Percentiles rank a stretch among this genome's conserved stretches.
Evolutionary conservation across 1,139 yeast genomes (phyloP).

Genomic region (Yamadazyma buinensis): DNA sequence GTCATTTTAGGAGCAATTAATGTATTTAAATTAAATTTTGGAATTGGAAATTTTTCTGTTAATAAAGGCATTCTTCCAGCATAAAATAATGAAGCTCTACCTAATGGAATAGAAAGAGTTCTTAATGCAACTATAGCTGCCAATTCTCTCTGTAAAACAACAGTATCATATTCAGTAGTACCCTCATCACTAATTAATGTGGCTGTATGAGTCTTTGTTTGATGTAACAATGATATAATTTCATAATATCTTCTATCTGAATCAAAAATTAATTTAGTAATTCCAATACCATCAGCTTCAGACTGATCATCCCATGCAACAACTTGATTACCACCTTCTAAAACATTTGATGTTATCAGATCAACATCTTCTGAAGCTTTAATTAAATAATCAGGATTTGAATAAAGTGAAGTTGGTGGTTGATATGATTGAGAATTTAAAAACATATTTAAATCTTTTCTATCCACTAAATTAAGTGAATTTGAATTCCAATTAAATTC

Average conservation of each 20-base stretch:
- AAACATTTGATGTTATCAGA: constrained; percentile 42
- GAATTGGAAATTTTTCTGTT: constrained; percentile 82
- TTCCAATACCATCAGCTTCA: constrained; percentile 61
- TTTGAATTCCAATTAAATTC: constrained; percentile 45
- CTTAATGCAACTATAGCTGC: constrained; percentile 65
- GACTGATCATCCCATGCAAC: constrained; percentile 66
- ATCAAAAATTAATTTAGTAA: constrained; percentile 71
- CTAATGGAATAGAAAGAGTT: constrained; percentile 74
- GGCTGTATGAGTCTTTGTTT: constrained; percentile 61
- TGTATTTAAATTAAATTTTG: constrained; percentile 68
- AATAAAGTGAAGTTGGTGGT: constrained; percentile 16
- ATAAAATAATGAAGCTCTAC: constrained; percentile 69
- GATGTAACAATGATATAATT: constrained; percentile 65
- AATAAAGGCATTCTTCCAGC: constrained; percentile 74
- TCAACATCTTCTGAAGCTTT: constrained; percentile 38
- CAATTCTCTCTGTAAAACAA: constrained; percentile 57
- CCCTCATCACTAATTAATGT: constrained; percentile 32
- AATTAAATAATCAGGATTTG: constrained; percentile 8
- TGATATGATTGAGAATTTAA: constrained; percentile 15
- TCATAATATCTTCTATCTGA: constrained; percentile 79
- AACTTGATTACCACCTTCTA: constrained; percentile 44
- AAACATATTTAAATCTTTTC: constrained; percentile 57
- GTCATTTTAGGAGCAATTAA: constrained; percentile 64
- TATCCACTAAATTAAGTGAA: constrained; percentile 59
- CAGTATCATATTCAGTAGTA: constrained; percentile 52